Evolutionary conservation across 2,329 filamentous ascomycete species (phyloP).

Genomic region (Trichoderma afroharzianum): DNA sequence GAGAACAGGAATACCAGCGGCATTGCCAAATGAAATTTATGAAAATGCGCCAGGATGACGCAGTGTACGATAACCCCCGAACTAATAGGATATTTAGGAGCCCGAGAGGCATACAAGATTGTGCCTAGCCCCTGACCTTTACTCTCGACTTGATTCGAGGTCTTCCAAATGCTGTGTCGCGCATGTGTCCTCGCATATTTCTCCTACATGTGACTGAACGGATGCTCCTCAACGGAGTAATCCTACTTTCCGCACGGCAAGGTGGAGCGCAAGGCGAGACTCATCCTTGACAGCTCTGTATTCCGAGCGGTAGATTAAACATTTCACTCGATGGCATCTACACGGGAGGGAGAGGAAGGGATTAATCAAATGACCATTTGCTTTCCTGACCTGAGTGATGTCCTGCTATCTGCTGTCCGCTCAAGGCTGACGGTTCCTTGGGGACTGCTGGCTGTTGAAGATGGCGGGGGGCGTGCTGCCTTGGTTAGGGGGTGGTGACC

Average conservation of each 20-base stretch:
- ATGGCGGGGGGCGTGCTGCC: slow-evolving; percentile 27
- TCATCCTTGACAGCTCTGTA: slow-evolving; percentile 72
- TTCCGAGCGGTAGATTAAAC: slow-evolving; percentile 67
- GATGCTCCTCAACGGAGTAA: not conserved
- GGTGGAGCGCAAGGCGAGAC: slow-evolving; percentile 74
- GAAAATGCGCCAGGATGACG: slow-evolving; percentile 8
- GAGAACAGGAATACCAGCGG: slow-evolving; percentile 20
- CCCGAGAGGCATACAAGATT: not conserved
- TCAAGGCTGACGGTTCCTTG: not conserved
- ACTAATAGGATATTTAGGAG: slow-evolving; percentile 16
- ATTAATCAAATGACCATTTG: slow-evolving; percentile 39
- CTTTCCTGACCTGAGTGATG: slow-evolving; percentile 33
- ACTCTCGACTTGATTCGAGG: not conserved
- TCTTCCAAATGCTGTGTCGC: not conserved
- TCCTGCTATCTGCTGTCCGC: slow-evolving; percentile 35
- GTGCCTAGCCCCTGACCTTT: not conserved
- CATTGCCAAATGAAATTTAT: slow-evolving; percentile 15
- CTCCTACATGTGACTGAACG: not conserved
- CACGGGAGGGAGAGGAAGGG: slow-evolving; percentile 35
- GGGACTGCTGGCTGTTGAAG: slow-evolving; percentile 12
- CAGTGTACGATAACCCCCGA: slow-evolving; percentile 24
- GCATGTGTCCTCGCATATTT: not conserved
- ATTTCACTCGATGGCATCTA: slow-evolving; percentile 25
- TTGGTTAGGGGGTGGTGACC: slow-evolving; percentile 36
- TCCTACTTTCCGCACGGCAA: slow-evolving; percentile 58